These are phyloP conservation scores for Linum lewisii DNA, from an alignment of 345 rosid genomes.

Conservation along the genomic window DNA sequence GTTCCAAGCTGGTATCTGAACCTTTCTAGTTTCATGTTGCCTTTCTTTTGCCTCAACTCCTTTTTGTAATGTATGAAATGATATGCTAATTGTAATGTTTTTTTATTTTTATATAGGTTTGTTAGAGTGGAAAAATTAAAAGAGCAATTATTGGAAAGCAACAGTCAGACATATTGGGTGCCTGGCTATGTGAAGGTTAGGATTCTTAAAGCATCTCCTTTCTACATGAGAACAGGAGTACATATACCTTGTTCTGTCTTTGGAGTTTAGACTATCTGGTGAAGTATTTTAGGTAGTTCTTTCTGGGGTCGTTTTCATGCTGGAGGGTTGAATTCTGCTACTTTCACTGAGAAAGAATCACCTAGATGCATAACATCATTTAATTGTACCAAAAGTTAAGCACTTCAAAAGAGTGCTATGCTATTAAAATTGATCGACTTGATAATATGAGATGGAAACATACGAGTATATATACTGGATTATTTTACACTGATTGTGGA, in stretches of 20 bases:
- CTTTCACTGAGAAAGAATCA: too few relatives aligned
- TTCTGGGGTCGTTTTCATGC: not conserved
- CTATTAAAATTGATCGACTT: too few relatives aligned
- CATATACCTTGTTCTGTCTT: not conserved
- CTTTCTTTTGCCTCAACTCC: not conserved
- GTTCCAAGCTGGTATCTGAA: slow-evolving; percentile 82
- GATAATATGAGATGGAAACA: not conserved
- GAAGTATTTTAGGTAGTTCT: not conserved
- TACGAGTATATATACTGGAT: too few relatives aligned
- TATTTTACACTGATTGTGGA: too few relatives aligned
- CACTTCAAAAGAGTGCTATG: not conserved
- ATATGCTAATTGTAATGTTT: slow-evolving; percentile 8
- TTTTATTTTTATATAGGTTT: slow-evolving; percentile 49
- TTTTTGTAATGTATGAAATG: not conserved
- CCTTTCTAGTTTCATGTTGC: not conserved
- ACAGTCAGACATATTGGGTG: slow-evolving; percentile 87
- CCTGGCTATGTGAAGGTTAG: slow-evolving; percentile 96
- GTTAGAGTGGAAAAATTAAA: slow-evolving; percentile 79
- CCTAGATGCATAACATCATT: not conserved
- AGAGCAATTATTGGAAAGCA: slow-evolving; percentile 70
- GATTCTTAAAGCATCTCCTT: not conserved
- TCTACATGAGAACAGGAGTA: not conserved
- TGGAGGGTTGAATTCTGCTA: not conserved
- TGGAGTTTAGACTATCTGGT: not conserved
- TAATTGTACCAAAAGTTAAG: too few relatives aligned